Evolutionary conservation across 768 basidiomycete species (phyloP).

Genomic region (Phylloporus rhodoxanthus): DNA sequence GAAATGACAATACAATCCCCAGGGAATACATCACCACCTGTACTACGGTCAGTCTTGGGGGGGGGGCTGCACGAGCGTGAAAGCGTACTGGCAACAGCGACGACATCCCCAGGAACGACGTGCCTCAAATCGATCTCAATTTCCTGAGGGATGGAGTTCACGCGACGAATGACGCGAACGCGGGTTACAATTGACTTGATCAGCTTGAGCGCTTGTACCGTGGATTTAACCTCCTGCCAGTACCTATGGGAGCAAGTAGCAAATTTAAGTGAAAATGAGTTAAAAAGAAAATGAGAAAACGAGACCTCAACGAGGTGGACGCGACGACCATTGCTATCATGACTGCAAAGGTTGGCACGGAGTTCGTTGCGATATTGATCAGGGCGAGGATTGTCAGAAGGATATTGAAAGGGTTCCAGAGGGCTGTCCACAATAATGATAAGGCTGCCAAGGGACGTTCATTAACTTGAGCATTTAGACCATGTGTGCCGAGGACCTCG

Average conservation of each 20-base stretch:
- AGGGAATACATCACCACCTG: slow-evolving; percentile 33
- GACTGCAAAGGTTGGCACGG: slow-evolving; percentile 30
- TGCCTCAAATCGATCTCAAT: slow-evolving; percentile 28
- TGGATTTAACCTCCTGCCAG: slow-evolving; percentile 33
- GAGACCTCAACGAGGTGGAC: slow-evolving; percentile 29
- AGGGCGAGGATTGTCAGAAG: slow-evolving; percentile 28
- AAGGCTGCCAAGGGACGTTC: slow-evolving; percentile 30
- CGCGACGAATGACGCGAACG: slow-evolving; percentile 28
- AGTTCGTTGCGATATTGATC: slow-evolving; percentile 30
- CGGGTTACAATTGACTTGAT: slow-evolving; percentile 31
- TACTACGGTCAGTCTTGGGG: not conserved
- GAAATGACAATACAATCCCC: slow-evolving; percentile 32
- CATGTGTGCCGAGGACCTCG: slow-evolving; percentile 18
- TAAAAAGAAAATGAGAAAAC: not conserved
- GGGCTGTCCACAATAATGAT: slow-evolving; percentile 27
- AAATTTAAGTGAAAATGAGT: not conserved
- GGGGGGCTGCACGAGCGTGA: not conserved
- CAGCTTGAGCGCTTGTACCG: slow-evolving; percentile 31
- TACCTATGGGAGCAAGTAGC: slow-evolving; percentile 11
- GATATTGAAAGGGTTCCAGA: slow-evolving; percentile 34
- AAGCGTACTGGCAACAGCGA: slow-evolving; percentile 27
- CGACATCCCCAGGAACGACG: slow-evolving; percentile 30
- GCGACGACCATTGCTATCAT: slow-evolving; percentile 34
- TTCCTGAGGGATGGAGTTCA: slow-evolving; percentile 18
- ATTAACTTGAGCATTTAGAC: slow-evolving; percentile 25